Evolutionary conservation across 306 rosid genomes (phyloP), one percentile per base, ranked within the genome.

Genomic region (Malus asiatica): DNA sequence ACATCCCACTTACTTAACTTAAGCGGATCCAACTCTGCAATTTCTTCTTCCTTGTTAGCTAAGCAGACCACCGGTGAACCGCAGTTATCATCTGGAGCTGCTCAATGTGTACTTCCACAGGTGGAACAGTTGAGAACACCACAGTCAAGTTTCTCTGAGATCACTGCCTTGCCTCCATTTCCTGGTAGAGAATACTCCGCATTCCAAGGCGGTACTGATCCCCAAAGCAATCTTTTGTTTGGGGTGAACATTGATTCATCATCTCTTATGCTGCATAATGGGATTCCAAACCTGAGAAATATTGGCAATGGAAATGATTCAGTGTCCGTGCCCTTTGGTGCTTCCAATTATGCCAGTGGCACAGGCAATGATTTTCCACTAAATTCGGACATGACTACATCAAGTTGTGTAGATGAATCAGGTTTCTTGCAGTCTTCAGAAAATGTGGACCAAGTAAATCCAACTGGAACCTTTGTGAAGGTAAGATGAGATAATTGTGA

Each of bases 161-260:
- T 83, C 83, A 32, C 89, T 72, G 76, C 89, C 27, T 86, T 92
- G 83, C 97, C 97, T 30, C 97, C 97, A 4, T 90, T 92, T 80
- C 97, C 97, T 51, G 97, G 97, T 44, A 90, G 93, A 83, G 97
- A 92, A 81, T 88, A 86, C 84, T 72, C 89, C 13, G 71, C 84
- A 68, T 91, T 88, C 75, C 97, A 90, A 35, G 90, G 90, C 61
- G 81, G 82, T 74, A 81, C 79, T 82, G 97, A 92, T 80, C 90
- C 91, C 7, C 97, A 92, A 27, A 90, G 87, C 77, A 87, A 87
- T 87, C 92, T 92, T 77, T 85, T 92, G 76, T 90, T 90, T 81
- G 96, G 97, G 33, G 96, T 92, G 64, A 92, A 90, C 82, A 90
- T 92, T 63, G 97, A 92, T 75, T 87, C 93, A 10, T 87, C 93